Base-by-base conservation (phyloP, 305 asterid genomes). In the Plantago rigida region DNA sequence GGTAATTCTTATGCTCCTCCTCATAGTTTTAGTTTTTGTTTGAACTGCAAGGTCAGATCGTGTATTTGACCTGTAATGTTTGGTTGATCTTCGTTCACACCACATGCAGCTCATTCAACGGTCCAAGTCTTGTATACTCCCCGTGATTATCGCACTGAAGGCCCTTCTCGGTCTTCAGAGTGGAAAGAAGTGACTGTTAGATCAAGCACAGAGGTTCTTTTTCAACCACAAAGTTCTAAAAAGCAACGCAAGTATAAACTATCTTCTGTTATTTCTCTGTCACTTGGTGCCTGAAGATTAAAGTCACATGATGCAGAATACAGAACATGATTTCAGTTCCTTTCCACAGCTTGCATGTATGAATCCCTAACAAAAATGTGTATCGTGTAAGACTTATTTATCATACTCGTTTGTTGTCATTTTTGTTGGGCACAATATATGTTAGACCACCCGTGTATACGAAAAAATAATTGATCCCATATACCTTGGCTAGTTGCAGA, bases 161-260 rank as follows among this genome's bases (percentile, higher is more conserved):
- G 85, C 14, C 53, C 87, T 56, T 77, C 87, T 39, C 64, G 60
- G 65, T 75, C 87, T 10, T 81, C 93, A 34, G 76, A 78, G 56
- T 75, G 76, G 79, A 78, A 79, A 63, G 95, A 81, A 73, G 72
- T 73, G 41, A 73, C 72, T 0, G 83, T 88, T 47, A 64, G 75
- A 65, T 81, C 96, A 49, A 84, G 79, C 77, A 84, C 94, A 9
- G 94, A 86, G 84, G 78, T 86, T 5, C 68, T 83, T 41, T 87
- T 92, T 54, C 91, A 80, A 64, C 89, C 93, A 0, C 81, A 76
- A 62, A 69, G 73, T 60, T 67, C 76, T 13, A 73, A 68, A 4
- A 84, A 76, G 75, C 59, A 67, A 31, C 71, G 69, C 65, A 86
- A 84, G 63, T 81, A 72, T 73, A 86, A 82, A 84, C 81, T 92